Base-by-base conservation (phyloP, 2,329 filamentous ascomycete species). In the Calonectria hongkongensis region DNA sequence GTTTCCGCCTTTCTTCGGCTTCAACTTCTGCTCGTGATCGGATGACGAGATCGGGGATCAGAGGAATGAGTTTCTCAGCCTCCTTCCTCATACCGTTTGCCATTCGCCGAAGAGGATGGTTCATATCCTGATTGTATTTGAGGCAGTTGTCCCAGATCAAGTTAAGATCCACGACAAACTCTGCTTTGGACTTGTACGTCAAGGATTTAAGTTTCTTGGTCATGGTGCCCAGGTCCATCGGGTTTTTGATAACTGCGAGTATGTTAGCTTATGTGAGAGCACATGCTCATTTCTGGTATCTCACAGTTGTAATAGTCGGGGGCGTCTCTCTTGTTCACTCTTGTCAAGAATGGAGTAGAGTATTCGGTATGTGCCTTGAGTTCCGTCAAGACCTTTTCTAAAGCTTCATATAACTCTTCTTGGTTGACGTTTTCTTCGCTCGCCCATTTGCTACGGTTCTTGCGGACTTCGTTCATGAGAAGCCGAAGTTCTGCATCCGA, bases 391-490 rank as follows among this genome's bases (percentile, higher is more conserved):
- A 99, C 97, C 86, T 98, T 98, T 83, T 99, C 97, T 16, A 97
- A 89, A 13, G 97, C 95, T 86, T 99, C 97, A 82, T 99, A 99
- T 7, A 99, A 89, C 84, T 99, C 97, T 84, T 99, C 97, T 84
- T 99, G 97, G 72, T 97, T 96, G 74, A 99, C 94, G 78, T 97
- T 97, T 79, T 99, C 97, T 84, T 98, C 97, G 83, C 94, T 98
- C 4, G 97, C 96, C 97, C 97, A 99, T 86, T 99, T 99, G 85
- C 96, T 98, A 80, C 97, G 90, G 79, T 98, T 98, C 84, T 98
- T 99, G 75, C 97, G 92, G 21, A 99, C 97, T 84, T 99, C 97
- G 79, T 97, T 98, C 90, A 99, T 98, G 71, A 99, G 87, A 63
- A 94, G 95, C 72, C 97, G 92, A 72, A 99, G 88, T 82, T 99